Evolutionary conservation across 2,329 filamentous ascomycete genomes (phyloP).

Genomic region (Xylariaceae sp.): DNA sequence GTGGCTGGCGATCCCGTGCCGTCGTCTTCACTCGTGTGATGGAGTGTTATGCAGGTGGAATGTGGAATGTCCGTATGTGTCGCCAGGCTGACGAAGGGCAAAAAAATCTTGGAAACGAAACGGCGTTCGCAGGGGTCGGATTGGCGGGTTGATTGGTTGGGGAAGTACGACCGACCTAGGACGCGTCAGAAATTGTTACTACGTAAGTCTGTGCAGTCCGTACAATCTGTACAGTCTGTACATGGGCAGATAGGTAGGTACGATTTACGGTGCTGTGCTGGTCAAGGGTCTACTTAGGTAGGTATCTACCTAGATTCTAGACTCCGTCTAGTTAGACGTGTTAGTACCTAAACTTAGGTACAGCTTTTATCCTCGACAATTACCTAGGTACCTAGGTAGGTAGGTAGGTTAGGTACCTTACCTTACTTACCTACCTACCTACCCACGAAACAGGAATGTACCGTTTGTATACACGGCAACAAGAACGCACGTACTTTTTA

Average conservation of each 20-base stretch:
- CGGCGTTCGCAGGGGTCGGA: slow-evolving; percentile 1
- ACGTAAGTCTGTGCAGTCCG: neutral
- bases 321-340: too few species aligned
- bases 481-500: too few species aligned
- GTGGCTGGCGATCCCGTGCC: neutral
- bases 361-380: too few species aligned
- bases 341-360: too few species aligned
- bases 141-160: neutral
- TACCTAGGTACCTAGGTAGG: too few species aligned
- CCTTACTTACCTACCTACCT: too few species aligned
- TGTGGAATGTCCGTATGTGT: neutral
- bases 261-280: neutral
- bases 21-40: neutral
- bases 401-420: too few species aligned
- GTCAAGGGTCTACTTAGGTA: too few species aligned
- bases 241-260: too few species aligned
- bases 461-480: too few species aligned
- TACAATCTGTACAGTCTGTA: neutral
- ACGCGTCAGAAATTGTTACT: slow-evolving; percentile 12
- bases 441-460: too few species aligned
- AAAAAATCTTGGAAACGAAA: slow-evolving; percentile 7
- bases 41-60: neutral
- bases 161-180: neutral
- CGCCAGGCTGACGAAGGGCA: slow-evolving; percentile 8
- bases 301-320: too few species aligned